Conservation (phyloP, 169 alveolate species). For the Miamiensis avidus region DNA sequence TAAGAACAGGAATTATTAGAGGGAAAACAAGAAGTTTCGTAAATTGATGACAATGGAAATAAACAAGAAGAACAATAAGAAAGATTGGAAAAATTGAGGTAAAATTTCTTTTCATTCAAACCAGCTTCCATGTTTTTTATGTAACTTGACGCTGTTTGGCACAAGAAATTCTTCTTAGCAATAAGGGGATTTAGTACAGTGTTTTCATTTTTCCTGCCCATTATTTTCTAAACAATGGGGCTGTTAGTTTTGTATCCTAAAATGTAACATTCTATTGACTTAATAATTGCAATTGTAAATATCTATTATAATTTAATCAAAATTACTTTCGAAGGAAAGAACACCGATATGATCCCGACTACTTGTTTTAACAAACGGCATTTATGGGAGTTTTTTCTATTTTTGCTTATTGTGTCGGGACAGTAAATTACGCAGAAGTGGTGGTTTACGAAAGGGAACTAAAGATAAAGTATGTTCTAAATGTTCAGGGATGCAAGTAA, state of each 20-base stretch:
- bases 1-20: slow-evolving; percentile 14
- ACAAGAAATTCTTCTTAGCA: neutral
- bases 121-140: neutral
- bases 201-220: neutral
- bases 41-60: neutral
- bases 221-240: neutral
- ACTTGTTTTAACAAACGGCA: neutral
- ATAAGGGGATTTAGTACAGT: neutral
- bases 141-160: neutral
- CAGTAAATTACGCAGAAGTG: neutral
- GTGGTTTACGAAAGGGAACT: slow-evolving; percentile 44
- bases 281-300: too few species aligned
- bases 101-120: neutral
- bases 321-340: neutral
- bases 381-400: slow-evolving; percentile 21
- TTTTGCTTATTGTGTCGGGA: slow-evolving; percentile 17
- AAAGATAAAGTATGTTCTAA: slow-evolving; percentile 34
- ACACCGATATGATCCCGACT: neutral
- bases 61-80: neutral
- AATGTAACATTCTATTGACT: neutral
- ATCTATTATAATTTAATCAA: too few species aligned
- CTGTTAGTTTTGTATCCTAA: neutral
- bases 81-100: neutral
- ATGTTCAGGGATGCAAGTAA: slow-evolving; percentile 36
- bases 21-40: neutral